These are phyloP conservation scores for Verticillium alfalfae DNA, from an alignment of 2,329 filamentous ascomycete species.

Conservation along the genomic window DNA sequence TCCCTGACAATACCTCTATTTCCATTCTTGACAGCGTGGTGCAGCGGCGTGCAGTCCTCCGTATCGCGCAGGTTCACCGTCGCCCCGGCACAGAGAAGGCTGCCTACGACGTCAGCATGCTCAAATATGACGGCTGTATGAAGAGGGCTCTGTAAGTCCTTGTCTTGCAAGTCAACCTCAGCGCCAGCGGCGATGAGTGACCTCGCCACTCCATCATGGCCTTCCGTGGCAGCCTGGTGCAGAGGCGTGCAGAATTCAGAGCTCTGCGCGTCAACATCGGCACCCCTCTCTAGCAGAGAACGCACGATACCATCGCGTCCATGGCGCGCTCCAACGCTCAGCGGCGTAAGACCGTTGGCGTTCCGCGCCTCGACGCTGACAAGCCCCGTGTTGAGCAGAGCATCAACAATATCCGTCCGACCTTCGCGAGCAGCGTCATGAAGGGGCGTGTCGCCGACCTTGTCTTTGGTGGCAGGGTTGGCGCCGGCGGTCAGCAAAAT, in stretches of 20 bases:
- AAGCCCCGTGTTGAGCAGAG: slow-evolving; percentile 9
- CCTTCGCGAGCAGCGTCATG: slow-evolving; percentile 10
- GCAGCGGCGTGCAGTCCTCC: slow-evolving; percentile 13
- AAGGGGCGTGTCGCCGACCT: slow-evolving; percentile 11
- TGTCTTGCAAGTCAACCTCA: slow-evolving; percentile 11
- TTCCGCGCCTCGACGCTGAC: slow-evolving; percentile 12
- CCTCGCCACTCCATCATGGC: slow-evolving; percentile 9
- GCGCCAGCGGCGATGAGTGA: slow-evolving; percentile 12
- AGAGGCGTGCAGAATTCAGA: slow-evolving; percentile 12
- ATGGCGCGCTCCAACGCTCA: slow-evolving; percentile 10
- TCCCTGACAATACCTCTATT: slow-evolving; percentile 9
- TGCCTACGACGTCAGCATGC: slow-evolving; percentile 11
- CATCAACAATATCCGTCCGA: slow-evolving; percentile 6
- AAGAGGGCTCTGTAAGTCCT: slow-evolving; percentile 11
- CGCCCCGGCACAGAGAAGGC: slow-evolving; percentile 7
- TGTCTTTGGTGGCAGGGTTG: slow-evolving; percentile 11
- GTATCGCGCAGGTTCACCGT: slow-evolving; percentile 7
- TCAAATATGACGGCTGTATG: slow-evolving; percentile 13
- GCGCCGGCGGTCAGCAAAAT: slow-evolving; percentile 6
- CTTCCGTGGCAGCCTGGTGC: slow-evolving; percentile 13
- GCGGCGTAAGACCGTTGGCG: slow-evolving; percentile 10
- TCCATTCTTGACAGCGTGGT: slow-evolving; percentile 13
- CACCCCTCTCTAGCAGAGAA: slow-evolving; percentile 12
- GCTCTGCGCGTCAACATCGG: slow-evolving; percentile 10
- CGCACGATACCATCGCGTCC: slow-evolving; percentile 12